A percentile compares a stretch with the other conserved stretches of the same genome.
These are phyloP conservation scores for Candida germanica DNA, from an alignment of 805 yeast genomes.

Conservation along the genomic window DNA sequence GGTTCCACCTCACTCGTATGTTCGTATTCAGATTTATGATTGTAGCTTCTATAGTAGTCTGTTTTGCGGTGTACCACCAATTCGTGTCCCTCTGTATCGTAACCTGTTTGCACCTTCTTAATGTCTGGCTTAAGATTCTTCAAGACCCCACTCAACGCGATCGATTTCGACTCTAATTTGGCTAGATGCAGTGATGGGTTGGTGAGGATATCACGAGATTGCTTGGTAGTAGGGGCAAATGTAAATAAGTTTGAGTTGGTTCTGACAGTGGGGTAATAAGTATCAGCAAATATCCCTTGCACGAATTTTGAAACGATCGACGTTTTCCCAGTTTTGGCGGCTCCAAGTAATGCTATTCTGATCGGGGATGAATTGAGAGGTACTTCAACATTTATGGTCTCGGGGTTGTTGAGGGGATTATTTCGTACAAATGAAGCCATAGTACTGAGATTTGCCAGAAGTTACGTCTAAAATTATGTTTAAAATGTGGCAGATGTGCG, in stretches of 20 bases:
- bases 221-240: slow-evolving; percentile 39
- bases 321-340: slow-evolving; percentile 57
- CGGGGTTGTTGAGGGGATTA: slow-evolving; percentile 6
- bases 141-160: slow-evolving; percentile 29
- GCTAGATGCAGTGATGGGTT: slow-evolving; percentile 1
- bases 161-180: slow-evolving; percentile 4
- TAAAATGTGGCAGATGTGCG: no score
- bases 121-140: slow-evolving; percentile 2
- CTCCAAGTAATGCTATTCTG: slow-evolving; percentile 61
- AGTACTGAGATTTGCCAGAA: no score
- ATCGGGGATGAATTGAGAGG: slow-evolving; percentile 40
- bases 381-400: slow-evolving; percentile 6
- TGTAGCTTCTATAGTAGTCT: slow-evolving; percentile 10
- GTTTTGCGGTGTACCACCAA: slow-evolving; percentile 11
- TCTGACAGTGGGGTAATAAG: slow-evolving; percentile 70
- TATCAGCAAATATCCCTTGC: slow-evolving; percentile 53
- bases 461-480: no score
- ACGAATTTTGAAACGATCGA: slow-evolving; percentile 50
- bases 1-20: background rate
- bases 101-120: slow-evolving; percentile 16
- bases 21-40: slow-evolving; percentile 6
- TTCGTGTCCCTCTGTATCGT: slow-evolving; percentile 24
- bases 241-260: slow-evolving; percentile 59
- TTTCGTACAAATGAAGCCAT: slow-evolving; percentile 15
- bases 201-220: slow-evolving; percentile 11